Evolutionary conservation across 345 rosid genomes (phyloP).

Genomic region (Citrus hindsii): DNA sequence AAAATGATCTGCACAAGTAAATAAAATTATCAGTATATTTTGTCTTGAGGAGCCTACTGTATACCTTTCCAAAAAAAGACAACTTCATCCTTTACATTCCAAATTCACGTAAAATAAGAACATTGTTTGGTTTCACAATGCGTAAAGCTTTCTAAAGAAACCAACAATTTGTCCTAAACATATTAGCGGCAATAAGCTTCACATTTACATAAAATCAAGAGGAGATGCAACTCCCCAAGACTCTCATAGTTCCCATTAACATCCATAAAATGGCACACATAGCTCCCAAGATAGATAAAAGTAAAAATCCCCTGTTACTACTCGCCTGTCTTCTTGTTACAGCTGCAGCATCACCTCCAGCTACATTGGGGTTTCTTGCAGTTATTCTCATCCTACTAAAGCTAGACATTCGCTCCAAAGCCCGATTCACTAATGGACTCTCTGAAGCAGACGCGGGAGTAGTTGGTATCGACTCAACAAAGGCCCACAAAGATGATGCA

Average conservation of each 20-base stretch:
- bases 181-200: conserved; percentile 3
- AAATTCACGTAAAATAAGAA: neutral
- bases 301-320: conserved; percentile 37
- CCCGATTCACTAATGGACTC: conserved; percentile 56
- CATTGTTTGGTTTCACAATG: neutral
- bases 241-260: conserved; percentile 47
- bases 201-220: conserved; percentile 11
- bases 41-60: too few relatives aligned
- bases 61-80: neutral
- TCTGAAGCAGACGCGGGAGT: conserved; percentile 86
- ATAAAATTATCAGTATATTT: too few relatives aligned
- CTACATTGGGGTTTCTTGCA: conserved; percentile 21
- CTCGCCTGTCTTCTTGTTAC: conserved; percentile 28
- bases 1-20: neutral
- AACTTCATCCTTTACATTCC: neutral
- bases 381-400: conserved; percentile 45
- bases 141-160: neutral
- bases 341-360: conserved; percentile 20
- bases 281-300: conserved; percentile 55
- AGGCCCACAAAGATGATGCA: conserved; percentile 66
- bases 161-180: neutral
- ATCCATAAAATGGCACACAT: conserved; percentile 64
- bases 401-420: conserved; percentile 70
- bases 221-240: conserved; percentile 35
- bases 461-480: conserved; percentile 83